phyloP scores from a whole-genome alignment of 768 basidiomycete species.

The Pleurotus tuber-regium region DNA sequence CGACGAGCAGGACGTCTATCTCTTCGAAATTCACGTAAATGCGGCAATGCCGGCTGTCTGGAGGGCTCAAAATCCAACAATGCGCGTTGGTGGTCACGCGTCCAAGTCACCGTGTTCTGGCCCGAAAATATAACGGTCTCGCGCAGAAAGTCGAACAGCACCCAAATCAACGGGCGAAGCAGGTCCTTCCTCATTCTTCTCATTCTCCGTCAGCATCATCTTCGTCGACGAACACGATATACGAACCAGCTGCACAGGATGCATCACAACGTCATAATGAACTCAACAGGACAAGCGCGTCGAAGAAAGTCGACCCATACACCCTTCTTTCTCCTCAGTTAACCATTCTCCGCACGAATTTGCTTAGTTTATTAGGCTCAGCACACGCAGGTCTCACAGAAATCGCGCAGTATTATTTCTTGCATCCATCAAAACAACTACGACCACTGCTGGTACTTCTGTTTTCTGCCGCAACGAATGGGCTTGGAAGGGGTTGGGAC shows the following conservation, averaged over 20 bases:
- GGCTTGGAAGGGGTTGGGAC: slow-evolving; percentile 67
- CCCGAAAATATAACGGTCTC: slow-evolving; percentile 36
- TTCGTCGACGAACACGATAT: slow-evolving; percentile 6
- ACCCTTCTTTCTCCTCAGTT: slow-evolving; percentile 73
- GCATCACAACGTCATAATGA: slow-evolving; percentile 18
- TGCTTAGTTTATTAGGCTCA: slow-evolving; percentile 79
- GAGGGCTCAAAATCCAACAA: slow-evolving; percentile 8
- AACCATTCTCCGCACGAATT: slow-evolving; percentile 60
- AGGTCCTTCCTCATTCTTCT: slow-evolving; percentile 18
- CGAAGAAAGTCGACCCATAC: slow-evolving; percentile 53
- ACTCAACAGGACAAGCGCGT: not conserved
- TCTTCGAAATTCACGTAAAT: slow-evolving; percentile 3
- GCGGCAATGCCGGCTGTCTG: slow-evolving; percentile 7
- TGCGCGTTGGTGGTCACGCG: slow-evolving; percentile 4
- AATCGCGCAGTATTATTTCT: slow-evolving; percentile 91
- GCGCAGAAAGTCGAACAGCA: slow-evolving; percentile 39
- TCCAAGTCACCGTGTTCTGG: slow-evolving; percentile 5
- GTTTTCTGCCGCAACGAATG: slow-evolving; percentile 91
- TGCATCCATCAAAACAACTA: slow-evolving; percentile 86
- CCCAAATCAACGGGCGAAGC: slow-evolving; percentile 24
- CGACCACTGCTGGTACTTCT: slow-evolving; percentile 88
- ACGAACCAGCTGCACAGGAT: slow-evolving; percentile 4
- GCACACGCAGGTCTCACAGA: slow-evolving; percentile 86
- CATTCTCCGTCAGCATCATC: slow-evolving; percentile 8
- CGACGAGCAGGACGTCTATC: slow-evolving; percentile 7